A percentile compares a stretch with the other conserved stretches of the same genome.
These are phyloP conservation scores for Globisporangium orthogonon DNA, from an alignment of 352 stramenopile genomes.

Conservation along the genomic window DNA sequence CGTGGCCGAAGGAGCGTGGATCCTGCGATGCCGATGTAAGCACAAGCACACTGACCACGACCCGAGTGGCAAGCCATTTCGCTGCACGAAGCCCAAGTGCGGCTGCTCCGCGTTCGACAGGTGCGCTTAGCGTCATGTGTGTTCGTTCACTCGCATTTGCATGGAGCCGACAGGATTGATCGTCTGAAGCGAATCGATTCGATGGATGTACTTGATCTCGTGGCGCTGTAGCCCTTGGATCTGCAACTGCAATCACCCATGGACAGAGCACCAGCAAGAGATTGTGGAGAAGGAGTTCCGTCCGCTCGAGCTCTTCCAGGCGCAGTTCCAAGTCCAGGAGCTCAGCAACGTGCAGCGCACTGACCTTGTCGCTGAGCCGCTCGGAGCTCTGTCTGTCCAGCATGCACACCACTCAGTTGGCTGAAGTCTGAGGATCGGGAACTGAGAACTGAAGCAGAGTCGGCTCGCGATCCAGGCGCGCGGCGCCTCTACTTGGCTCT, in stretches of 20 bases:
- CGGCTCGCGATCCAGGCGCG: neutral
- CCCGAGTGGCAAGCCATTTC: slow-evolving; percentile 24
- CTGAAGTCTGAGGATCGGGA: slow-evolving; percentile 8
- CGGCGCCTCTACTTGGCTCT: neutral
- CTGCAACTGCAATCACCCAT: slow-evolving; percentile 79
- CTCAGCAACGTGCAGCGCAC: slow-evolving; percentile 50
- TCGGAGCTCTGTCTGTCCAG: slow-evolving; percentile 6
- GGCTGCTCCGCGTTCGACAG: slow-evolving; percentile 59
- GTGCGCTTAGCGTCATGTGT: slow-evolving; percentile 12
- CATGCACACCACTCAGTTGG: neutral
- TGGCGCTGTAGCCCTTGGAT: slow-evolving; percentile 50
- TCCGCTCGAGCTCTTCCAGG: slow-evolving; percentile 34
- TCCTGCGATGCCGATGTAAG: slow-evolving; percentile 76
- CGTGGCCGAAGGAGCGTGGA: slow-evolving; percentile 74
- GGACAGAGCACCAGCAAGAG: slow-evolving; percentile 41
- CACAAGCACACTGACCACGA: slow-evolving; percentile 78
- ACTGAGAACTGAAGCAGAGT: neutral
- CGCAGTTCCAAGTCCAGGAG: slow-evolving; percentile 35
- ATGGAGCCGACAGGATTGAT: neutral
- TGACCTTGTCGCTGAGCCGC: slow-evolving; percentile 41
- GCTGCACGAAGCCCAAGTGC: slow-evolving; percentile 52
- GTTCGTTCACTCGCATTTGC: too few species aligned
- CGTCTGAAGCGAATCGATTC: neutral
- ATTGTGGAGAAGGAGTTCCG: slow-evolving; percentile 47
- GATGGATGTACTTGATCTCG: neutral